Percentiles rank a stretch among this genome's conserved stretches.
phyloP scores from a whole-genome alignment of 192 early-diverging fungal species.

The Linnemannia elongata region DNA sequence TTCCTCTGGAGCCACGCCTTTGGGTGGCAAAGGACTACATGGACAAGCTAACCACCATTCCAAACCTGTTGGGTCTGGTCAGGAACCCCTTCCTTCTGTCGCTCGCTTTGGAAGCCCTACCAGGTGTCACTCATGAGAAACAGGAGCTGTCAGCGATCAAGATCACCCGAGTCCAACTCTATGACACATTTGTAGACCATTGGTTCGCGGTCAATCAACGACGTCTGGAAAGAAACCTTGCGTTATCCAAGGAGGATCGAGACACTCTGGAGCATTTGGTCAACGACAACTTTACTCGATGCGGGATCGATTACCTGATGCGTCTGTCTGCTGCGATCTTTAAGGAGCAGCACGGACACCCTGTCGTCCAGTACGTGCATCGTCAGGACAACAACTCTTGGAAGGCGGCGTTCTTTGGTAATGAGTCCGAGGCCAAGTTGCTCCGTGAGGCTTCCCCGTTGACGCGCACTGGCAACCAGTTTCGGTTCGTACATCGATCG shows the following conservation, averaged over 20 bases:
- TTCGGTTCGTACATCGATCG: not conserved
- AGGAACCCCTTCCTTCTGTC: constrained; percentile 1
- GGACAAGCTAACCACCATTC: not conserved
- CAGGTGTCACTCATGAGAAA: not conserved
- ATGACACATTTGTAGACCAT: not conserved
- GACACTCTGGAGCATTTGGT: too few species aligned
- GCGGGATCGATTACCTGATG: not conserved
- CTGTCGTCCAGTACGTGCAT: not conserved
- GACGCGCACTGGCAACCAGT: not conserved
- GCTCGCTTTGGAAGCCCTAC: not conserved
- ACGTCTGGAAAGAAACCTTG: not conserved
- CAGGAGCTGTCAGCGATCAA: not conserved
- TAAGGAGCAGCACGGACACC: not conserved
- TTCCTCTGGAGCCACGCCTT: not conserved
- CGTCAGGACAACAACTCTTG: not conserved
- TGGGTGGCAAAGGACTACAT: not conserved
- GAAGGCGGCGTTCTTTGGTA: constrained; percentile 1
- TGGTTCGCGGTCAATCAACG: not conserved
- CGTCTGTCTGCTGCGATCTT: not conserved
- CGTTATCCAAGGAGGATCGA: not conserved
- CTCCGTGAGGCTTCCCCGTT: not conserved
- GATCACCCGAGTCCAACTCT: not conserved
- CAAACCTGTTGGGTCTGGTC: not conserved
- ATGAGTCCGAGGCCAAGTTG: not conserved
- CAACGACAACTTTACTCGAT: too few species aligned